Evolutionary conservation across 2,329 filamentous ascomycete genomes (phyloP).

Genomic region (Fusarium azukiicola): DNA sequence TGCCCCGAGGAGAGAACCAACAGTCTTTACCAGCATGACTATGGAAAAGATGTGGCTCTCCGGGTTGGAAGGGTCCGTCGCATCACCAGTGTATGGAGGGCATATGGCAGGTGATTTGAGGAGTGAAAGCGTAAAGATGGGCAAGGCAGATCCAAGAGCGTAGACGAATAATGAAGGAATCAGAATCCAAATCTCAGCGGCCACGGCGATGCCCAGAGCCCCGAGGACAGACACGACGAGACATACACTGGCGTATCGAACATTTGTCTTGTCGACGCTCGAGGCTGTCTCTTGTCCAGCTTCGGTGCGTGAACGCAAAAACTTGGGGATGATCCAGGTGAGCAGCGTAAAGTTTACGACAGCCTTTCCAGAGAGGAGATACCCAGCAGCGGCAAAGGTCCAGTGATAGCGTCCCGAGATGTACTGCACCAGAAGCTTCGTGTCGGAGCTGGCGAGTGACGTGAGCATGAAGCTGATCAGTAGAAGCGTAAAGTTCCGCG

Average conservation of each 20-base stretch:
- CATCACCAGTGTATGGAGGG: slow-evolving; percentile 18
- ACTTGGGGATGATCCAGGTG: slow-evolving; percentile 64
- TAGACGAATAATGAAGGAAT: slow-evolving; percentile 69
- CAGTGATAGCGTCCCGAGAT: slow-evolving; percentile 72
- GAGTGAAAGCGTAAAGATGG: slow-evolving; percentile 72
- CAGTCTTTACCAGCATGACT: slow-evolving; percentile 73
- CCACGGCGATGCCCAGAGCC: slow-evolving; percentile 66
- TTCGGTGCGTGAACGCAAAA: slow-evolving; percentile 53
- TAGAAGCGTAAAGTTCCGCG: slow-evolving; percentile 66
- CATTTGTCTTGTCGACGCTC: slow-evolving; percentile 43
- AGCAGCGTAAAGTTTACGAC: slow-evolving; percentile 71
- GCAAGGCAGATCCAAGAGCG: slow-evolving; percentile 71
- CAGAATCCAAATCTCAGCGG: slow-evolving; percentile 63
- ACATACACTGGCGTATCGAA: slow-evolving; percentile 45
- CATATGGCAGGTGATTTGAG: slow-evolving; percentile 68
- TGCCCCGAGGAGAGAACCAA: slow-evolving; percentile 70
- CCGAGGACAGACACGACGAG: slow-evolving; percentile 57
- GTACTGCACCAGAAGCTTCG: slow-evolving; percentile 72
- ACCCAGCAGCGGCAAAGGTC: slow-evolving; percentile 70
- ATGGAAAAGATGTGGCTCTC: slow-evolving; percentile 71
- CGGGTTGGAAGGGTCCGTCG: slow-evolving; percentile 44
- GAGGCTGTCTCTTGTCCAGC: background rate
- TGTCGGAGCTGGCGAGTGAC: slow-evolving; percentile 73
- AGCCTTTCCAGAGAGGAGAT: slow-evolving; percentile 71
- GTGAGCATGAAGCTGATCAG: slow-evolving; percentile 70